phyloP scores from a whole-genome alignment of 768 basidiomycete species.

The Lentinula sp. region DNA sequence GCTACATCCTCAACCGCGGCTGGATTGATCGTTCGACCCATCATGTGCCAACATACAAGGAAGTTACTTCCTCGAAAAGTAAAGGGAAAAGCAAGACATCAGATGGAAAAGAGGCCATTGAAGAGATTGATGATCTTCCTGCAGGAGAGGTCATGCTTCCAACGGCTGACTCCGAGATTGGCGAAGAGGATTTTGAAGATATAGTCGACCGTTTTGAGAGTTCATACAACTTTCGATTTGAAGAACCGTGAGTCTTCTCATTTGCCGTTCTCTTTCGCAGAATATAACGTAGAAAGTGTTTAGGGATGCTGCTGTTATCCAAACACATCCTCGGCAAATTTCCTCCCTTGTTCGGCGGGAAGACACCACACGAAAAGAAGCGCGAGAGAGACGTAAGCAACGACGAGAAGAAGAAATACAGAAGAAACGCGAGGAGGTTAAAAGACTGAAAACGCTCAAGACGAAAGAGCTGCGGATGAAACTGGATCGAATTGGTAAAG shows the following conservation, averaged over 20 bases:
- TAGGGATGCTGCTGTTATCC: constrained; percentile 61
- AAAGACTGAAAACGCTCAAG: constrained; percentile 77
- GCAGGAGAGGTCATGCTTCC: constrained; percentile 14
- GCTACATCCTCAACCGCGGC: constrained; percentile 95
- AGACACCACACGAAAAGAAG: constrained; percentile 77
- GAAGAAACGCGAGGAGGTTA: constrained; percentile 75
- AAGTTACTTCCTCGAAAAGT: constrained; percentile 51
- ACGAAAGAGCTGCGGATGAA: constrained; percentile 74
- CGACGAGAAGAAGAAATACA: constrained; percentile 45
- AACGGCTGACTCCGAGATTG: constrained; percentile 17
- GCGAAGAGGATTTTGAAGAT: constrained; percentile 58
- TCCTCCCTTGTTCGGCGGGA: constrained; percentile 59
- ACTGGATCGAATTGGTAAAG: constrained; percentile 64
- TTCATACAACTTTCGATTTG: constrained; percentile 97
- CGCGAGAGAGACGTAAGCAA: constrained; percentile 70
- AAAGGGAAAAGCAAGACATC: constrained; percentile 23
- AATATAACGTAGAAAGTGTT: not conserved
- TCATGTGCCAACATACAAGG: constrained; percentile 80
- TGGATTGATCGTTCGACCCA: constrained; percentile 83
- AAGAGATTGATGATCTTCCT: constrained; percentile 13
- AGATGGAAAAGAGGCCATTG: constrained; percentile 10
- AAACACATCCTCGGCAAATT: constrained; percentile 72
- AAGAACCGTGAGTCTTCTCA: constrained; percentile 72
- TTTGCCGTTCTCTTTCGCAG: constrained; percentile 8
- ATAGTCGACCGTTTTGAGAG: constrained; percentile 88